Evolutionary conservation across 2,329 filamentous ascomycete genomes (phyloP).

Genomic region (Phialophora macrospora): DNA sequence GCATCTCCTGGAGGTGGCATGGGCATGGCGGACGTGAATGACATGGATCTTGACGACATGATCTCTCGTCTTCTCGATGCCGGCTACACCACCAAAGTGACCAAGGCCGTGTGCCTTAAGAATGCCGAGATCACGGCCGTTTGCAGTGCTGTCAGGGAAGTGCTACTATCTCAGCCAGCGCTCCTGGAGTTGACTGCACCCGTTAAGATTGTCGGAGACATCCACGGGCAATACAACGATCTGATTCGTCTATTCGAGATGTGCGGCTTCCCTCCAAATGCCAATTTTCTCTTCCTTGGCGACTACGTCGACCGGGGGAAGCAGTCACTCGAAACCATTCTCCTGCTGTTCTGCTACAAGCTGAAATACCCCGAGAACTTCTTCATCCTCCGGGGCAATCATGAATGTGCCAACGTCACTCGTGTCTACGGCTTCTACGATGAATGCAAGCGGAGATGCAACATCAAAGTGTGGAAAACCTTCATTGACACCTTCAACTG

Average conservation of each 20-base stretch:
- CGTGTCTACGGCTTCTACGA: slow-evolving; percentile 98
- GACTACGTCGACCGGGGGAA: slow-evolving; percentile 98
- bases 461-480: slow-evolving; percentile 97
- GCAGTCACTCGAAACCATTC: slow-evolving; percentile 91
- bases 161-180: slow-evolving; percentile 88
- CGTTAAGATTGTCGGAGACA: slow-evolving; percentile 96
- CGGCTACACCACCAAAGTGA: slow-evolving; percentile 94
- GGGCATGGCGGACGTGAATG: slow-evolving; percentile 87
- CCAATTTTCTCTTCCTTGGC: slow-evolving; percentile 92
- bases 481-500: slow-evolving; percentile 97
- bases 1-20: slow-evolving; percentile 63
- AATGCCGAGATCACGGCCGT: slow-evolving; percentile 97
- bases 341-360: slow-evolving; percentile 93
- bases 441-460: slow-evolving; percentile 94
- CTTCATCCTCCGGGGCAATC: slow-evolving; percentile 90
- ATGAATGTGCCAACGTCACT: slow-evolving; percentile 95
- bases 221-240: slow-evolving; percentile 96
- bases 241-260: slow-evolving; percentile 97
- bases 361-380: slow-evolving; percentile 98
- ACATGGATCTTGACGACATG: slow-evolving; percentile 94
- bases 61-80: slow-evolving; percentile 93
- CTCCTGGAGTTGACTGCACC: slow-evolving; percentile 89
- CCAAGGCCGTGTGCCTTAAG: slow-evolving; percentile 95
- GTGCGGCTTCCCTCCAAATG: slow-evolving; percentile 91
- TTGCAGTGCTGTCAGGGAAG: slow-evolving; percentile 84